Evolutionary conservation across 108 stramenopile species (phyloP).

Genomic region (Skeletonema tropicum): DNA sequence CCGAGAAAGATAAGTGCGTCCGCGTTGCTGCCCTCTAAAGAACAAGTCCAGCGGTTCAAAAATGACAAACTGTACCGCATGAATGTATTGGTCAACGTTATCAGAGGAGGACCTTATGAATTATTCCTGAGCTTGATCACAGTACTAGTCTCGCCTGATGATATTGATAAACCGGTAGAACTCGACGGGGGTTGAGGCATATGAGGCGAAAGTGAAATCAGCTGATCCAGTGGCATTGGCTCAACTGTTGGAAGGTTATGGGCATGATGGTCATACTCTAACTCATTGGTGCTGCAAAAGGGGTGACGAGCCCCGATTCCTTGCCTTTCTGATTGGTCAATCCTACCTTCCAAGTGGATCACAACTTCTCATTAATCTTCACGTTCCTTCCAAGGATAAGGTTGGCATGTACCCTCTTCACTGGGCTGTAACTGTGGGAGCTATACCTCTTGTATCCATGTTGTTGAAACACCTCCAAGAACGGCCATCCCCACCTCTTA

Average conservation of each 20-base stretch:
- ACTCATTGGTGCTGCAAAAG: conserved; percentile 96
- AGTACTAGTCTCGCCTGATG: conserved; percentile 15
- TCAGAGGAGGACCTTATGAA: conserved; percentile 37
- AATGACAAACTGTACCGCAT: conserved; percentile 37
- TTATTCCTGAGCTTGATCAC: conserved; percentile 38
- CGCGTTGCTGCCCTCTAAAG: conserved; percentile 52
- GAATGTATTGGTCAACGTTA: conserved; percentile 37
- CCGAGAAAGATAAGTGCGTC: conserved; percentile 42
- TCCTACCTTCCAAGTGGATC: conserved; percentile 38
- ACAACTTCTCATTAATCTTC: conserved; percentile 49
- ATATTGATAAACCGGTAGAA: conserved; percentile 9
- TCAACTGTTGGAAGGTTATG: conserved; percentile 50
- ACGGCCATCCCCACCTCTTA: conserved; percentile 35
- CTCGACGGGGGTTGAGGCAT: background rate
- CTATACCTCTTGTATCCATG: conserved; percentile 73
- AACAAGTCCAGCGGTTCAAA: conserved; percentile 49
- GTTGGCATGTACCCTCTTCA: conserved; percentile 95
- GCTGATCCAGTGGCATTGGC: conserved; percentile 39
- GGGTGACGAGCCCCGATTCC: conserved; percentile 69
- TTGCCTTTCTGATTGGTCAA: conserved; percentile 57
- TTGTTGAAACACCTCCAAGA: conserved; percentile 68
- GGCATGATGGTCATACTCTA: conserved; percentile 82
- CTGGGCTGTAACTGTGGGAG: conserved; percentile 95
- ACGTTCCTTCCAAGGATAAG: conserved; percentile 60
- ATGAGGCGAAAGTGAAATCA: conserved; percentile 12